Evolutionary conservation across 371 early-diverging fungal species (phyloP).

Genomic region (Mucor plumbeus): DNA sequence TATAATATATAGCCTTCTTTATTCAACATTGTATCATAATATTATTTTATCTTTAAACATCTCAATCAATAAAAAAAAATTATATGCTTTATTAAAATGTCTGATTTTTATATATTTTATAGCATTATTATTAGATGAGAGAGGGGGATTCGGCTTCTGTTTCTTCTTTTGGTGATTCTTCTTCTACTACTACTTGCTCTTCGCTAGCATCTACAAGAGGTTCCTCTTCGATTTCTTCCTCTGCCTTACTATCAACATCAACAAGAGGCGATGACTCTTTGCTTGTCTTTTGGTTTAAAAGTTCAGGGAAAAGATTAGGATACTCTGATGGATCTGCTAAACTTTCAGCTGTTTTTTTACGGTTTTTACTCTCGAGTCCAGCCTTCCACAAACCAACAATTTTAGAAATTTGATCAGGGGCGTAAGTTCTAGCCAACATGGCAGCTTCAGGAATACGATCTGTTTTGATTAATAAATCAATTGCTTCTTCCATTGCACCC

Average conservation of each 20-base stretch:
- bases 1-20: neutral
- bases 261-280: conserved; percentile 13
- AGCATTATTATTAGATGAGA: conserved; percentile 16
- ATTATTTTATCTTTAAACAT: neutral
- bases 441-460: conserved; percentile 97
- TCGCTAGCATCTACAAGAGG: conserved; percentile 8
- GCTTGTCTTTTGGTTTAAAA: conserved; percentile 9
- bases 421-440: conserved; percentile 89
- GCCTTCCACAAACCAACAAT: conserved; percentile 85
- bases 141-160: conserved; percentile 12
- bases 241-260: conserved; percentile 18
- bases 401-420: conserved; percentile 77
- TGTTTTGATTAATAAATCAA: conserved; percentile 83
- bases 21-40: neutral
- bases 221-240: conserved; percentile 18
- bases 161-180: conserved; percentile 9
- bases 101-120: conserved; percentile 7
- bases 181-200: conserved; percentile 5
- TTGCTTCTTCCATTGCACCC: conserved; percentile 76
- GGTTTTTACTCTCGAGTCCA: conserved; percentile 66
- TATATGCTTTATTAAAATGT: neutral
- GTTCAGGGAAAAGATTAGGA: conserved; percentile 86
- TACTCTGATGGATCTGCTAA: conserved; percentile 87
- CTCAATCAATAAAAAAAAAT: neutral
- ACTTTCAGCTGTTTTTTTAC: conserved; percentile 86